A percentile compares a stretch with the other conserved stretches of the same genome.
Conservation (phyloP, 192 early-diverging fungal genomes). For the Podila clonocystis region DNA sequence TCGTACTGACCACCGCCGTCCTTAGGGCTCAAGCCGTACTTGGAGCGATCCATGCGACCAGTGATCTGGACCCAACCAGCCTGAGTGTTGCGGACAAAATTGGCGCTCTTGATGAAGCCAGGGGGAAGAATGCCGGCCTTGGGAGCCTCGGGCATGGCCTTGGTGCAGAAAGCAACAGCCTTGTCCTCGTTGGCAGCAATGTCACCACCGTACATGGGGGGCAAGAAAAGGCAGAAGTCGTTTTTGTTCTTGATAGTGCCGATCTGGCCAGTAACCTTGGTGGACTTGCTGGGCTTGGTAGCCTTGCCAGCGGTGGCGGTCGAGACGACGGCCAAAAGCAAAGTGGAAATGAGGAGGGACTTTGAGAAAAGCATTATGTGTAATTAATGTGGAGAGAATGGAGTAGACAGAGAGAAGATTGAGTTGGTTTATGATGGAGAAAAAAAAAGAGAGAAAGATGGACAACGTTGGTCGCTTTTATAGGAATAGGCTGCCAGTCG, state of each 20-base stretch:
- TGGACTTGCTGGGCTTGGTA: background rate
- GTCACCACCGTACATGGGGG: slow-evolving; percentile 46
- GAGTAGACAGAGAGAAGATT: background rate
- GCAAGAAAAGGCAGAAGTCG: slow-evolving; percentile 63
- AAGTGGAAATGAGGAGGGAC: slow-evolving; percentile 25
- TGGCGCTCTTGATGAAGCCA: slow-evolving; percentile 58
- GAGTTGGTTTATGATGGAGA: background rate
- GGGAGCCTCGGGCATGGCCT: slow-evolving; percentile 50
- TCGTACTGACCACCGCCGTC: slow-evolving; percentile 66
- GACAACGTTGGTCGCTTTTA: background rate
- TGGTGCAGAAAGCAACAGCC: slow-evolving; percentile 52
- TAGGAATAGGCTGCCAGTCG: background rate
- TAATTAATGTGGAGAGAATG: background rate
- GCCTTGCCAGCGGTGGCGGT: slow-evolving; percentile 20
- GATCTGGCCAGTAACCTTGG: slow-evolving; percentile 15
- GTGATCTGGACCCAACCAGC: slow-evolving; percentile 60
- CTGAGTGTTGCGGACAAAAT: slow-evolving; percentile 31
- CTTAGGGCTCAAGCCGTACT: slow-evolving; percentile 41
- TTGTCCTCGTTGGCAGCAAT: slow-evolving; percentile 57
- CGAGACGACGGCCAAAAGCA: slow-evolving; percentile 24
- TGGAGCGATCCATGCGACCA: slow-evolving; percentile 55
- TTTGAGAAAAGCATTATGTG: slow-evolving; percentile 35
- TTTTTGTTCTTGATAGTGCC: slow-evolving; percentile 28
- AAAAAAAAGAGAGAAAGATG: background rate
- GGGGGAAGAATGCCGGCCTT: slow-evolving; percentile 41